Base-by-base conservation (phyloP, 148 eudicot species). In the Rhododendron williamsianum region DNA sequence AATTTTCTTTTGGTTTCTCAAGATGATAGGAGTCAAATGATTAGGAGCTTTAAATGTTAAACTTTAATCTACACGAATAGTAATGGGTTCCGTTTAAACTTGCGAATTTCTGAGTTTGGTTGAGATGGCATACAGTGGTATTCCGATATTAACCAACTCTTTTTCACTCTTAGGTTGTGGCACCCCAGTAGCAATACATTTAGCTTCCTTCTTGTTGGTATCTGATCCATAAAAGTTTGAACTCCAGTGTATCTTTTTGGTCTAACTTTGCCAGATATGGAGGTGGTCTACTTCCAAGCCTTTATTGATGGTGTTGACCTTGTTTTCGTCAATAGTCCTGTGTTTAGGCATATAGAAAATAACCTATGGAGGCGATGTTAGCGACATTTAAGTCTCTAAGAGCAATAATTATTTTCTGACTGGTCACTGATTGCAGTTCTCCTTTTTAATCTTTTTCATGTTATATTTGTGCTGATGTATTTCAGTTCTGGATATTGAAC, bases 251-350 rank as follows among this genome's bases (percentile, higher is more conserved):
- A 63, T 9, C 1, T 67, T 41, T 82, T 69, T 67, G 63, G 43
- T 82, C 77, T 69, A 35, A 51, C 38, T 69, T 56, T 92, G 86
- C 93, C 95, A 98, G 98, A 97, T 91, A 86, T 94, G 87, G 99
- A 97, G 90, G 98, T 97, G 81, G 76, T 63, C 58, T 97, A 93
- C 94, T 92, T 87, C 88, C 99, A 97, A 30, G 88, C 97, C 45
- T 97, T 87, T 83, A 92, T 94, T 81, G 98, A 97, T 86, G 96
- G 98, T 73, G 99, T 97, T 74, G 98, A 97, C 90, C 95, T 93
- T 84, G 98, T 95, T 82, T 97, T 97, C 85, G 91, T 97, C 30
- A 96, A 93, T 19, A 87, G 92, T 87, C 92, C 92, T 86, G 18
- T 89, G 77, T 91, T 95, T 82, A 92, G 98, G 52, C 87, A 93